Evolutionary conservation across 495 filamentous ascomycete genomes (phyloP).

Genomic region (Jackrogersella minutella): DNA sequence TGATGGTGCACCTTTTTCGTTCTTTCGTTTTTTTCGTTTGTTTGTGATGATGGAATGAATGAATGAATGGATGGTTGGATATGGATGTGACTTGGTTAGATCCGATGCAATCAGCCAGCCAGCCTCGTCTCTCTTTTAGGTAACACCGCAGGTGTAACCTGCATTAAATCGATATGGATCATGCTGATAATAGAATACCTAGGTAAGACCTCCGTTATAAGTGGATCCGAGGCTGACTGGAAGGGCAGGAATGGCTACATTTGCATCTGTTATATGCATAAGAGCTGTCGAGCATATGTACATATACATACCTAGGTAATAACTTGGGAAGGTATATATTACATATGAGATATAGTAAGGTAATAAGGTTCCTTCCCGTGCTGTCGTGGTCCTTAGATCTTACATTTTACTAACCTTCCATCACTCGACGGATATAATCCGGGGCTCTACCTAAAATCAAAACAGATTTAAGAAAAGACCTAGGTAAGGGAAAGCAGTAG

Average conservation of each 20-base stretch:
- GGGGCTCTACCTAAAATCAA: too few species aligned
- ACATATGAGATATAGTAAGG: too few species aligned
- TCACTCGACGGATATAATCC: too few species aligned
- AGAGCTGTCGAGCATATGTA: background rate
- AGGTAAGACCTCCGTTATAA: too few species aligned
- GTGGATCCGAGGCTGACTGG: slow-evolving; percentile 19
- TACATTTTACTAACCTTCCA: too few species aligned
- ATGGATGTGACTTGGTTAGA: slow-evolving; percentile 12
- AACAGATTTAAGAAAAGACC: too few species aligned
- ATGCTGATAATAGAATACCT: slow-evolving; percentile 23
- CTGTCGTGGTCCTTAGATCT: too few species aligned
- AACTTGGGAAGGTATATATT: background rate
- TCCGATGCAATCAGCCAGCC: slow-evolving; percentile 28
- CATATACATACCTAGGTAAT: background rate
- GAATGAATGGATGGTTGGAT: too few species aligned
- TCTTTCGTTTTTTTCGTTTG: too few species aligned
- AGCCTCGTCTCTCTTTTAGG: slow-evolving; percentile 26
- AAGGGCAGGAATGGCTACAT: too few species aligned
- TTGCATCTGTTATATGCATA: background rate
- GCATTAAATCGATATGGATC: slow-evolving; percentile 13
- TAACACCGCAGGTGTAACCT: slow-evolving; percentile 7
- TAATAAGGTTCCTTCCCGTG: too few species aligned
- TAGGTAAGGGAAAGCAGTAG: background rate
- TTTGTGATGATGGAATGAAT: slow-evolving; percentile 10
- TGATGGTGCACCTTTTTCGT: background rate